Evolutionary conservation across 75 land plant species (phyloP), one percentile per base, ranked within the genome.

Genomic region (Isoetes taiwanensis): DNA sequence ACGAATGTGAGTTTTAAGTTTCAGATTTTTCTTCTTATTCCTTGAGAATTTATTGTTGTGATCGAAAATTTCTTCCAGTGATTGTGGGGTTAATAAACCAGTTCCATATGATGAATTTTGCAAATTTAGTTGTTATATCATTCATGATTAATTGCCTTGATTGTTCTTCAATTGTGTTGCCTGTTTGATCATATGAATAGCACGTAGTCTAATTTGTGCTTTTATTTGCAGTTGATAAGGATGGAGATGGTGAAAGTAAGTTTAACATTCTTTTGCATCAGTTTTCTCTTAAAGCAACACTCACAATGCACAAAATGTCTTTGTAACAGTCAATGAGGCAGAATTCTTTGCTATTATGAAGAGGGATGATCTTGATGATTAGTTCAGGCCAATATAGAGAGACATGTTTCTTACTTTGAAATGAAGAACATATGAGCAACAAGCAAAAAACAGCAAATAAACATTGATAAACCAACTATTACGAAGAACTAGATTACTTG

Each of bases 231-330:
- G 73, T 70, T 70, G 73, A 71, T 52, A 58, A 64, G 52, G 73
- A 71, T 28, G 62, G 54, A 28, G 68, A 71, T 52, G 73, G 73
- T 39, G 73, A 57, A 57, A 63, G 72, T 69, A 41, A 69, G 66
- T 55, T 56, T 29, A 8, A 55, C 8, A 55, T 48, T 8, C 8
- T 16, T 10, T 8, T 9, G 52, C 52, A 8, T 16, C 27, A 25
- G n/a, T 24, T 4, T 8, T 6, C 30, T 54, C 24, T 40, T 20
- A 16, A 9, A 9, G 2, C 20, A 38, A 17, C 52, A 10, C 1
- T 38, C 10, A 38, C 21, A 34, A 38, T 38, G 24, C 41, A 23
- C 1, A 20, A n/a, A 4, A 31, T 54, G 54, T 40, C 19, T 19
- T 43, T 3, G 4, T 6, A 43, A 17, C 58, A 63, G 58, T 63